A percentile compares a stretch with the other conserved stretches of the same genome.
Conservation (phyloP, 2,329 filamentous ascomycete species). For the Cercospora sp. region DNA sequence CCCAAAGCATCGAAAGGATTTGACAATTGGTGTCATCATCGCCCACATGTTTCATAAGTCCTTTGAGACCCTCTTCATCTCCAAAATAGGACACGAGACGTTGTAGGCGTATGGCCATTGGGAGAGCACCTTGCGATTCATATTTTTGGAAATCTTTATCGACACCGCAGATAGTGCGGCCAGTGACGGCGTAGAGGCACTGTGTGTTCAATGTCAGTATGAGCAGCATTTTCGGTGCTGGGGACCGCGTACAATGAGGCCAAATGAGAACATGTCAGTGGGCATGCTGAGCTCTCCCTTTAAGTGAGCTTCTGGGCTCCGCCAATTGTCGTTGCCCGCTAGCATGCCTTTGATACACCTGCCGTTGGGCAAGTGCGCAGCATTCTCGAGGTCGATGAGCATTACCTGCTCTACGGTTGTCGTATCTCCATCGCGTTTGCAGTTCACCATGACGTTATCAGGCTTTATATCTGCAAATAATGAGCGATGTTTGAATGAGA, state of each 20-base stretch:
- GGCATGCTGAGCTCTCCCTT: constrained; percentile 35
- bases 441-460: constrained; percentile 36
- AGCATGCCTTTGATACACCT: constrained; percentile 36
- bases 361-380: constrained; percentile 39
- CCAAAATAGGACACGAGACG: constrained; percentile 39
- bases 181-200: constrained; percentile 26
- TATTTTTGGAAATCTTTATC: constrained; percentile 34
- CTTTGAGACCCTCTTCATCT: constrained; percentile 31
- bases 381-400: constrained; percentile 38
- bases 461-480: constrained; percentile 34
- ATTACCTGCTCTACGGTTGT: constrained; percentile 30
- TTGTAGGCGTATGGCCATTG: constrained; percentile 33
- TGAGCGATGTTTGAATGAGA: not conserved
- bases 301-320: constrained; percentile 37
- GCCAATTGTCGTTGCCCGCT: constrained; percentile 38
- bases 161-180: constrained; percentile 32
- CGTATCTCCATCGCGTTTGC: constrained; percentile 19
- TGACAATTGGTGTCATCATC: constrained; percentile 38
- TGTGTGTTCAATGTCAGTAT: not conserved
- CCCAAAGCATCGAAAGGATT: constrained; percentile 29
- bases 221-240: not conserved
- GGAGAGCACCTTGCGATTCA: constrained; percentile 29
- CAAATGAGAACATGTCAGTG: constrained; percentile 37
- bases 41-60: constrained; percentile 39
- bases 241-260: constrained; percentile 24